Base-by-base conservation (phyloP, 768 basidiomycete genomes). In the Rhodotorula toruloides region DNA sequence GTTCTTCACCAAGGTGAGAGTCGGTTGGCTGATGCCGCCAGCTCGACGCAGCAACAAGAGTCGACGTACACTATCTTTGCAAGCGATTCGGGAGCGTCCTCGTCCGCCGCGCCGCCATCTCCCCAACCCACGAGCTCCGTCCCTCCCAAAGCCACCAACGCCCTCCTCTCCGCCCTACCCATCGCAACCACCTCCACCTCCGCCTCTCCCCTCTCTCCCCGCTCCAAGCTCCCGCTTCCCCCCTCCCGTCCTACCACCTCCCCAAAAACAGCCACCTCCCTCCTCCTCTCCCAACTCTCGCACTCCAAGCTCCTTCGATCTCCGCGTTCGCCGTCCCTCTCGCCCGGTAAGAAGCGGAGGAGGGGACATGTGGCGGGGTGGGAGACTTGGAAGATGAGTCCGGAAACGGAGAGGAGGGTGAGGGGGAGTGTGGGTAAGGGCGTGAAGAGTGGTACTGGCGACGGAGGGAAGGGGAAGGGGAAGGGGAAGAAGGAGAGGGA, bases 261-360 rank as follows among this genome's bases (percentile, higher is more conserved):
- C 9, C 40, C 58, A 13, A 42, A 39, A 19, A 34, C 49, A 17
- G 59, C 59, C 17, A 61, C 59, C 19, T 11, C 49, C 17, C 59
- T 53, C 40, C 59, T 61, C 31, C 59, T 61, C 50, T 49, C 39
- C 9, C 59, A 61, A 42, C 25, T 61, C 40, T 21, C 13, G 7
- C 21, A 39, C 12, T 17, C 29, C 19, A 31, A 42, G 42, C 39
- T 31, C 39, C n/a, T 22, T 9, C 37, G 27, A 7, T 40, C 50
- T 29, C 46, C 57, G 11, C 3, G 43, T 8, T 8, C 14, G 29
- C 6, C 31, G 16, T 19, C 31, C 50, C 19, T 21, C 3, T 22
- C 39, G 31, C 27, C 54, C 40, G 54, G 29, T 9, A 8, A 9
- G 39, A 49, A 52, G 39, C 21, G 31, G 22, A 40, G 53, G 11